Evolutionary conservation across 768 basidiomycete genomes (phyloP).

Genomic region (Agrocybe praecox): DNA sequence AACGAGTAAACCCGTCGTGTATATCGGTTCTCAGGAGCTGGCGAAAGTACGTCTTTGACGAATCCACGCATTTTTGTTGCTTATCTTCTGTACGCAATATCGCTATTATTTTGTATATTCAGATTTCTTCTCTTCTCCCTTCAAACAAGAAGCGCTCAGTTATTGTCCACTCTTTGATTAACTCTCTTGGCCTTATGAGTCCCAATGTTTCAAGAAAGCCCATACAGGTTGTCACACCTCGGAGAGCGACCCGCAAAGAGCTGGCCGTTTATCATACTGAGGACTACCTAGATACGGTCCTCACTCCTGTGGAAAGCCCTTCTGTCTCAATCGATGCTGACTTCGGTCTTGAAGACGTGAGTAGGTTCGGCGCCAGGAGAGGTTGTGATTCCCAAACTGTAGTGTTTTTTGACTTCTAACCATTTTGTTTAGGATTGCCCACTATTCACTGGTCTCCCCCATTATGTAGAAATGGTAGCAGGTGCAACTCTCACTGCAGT

Average conservation of each 20-base stretch:
- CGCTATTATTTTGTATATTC: too few species aligned
- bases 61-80: background rate
- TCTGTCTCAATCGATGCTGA: constrained; percentile 26
- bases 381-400: background rate
- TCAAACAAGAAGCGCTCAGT: constrained; percentile 69
- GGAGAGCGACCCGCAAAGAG: constrained; percentile 55
- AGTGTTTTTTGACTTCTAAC: background rate
- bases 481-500: constrained; percentile 81
- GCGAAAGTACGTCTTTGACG: constrained; percentile 17
- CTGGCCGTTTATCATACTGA: constrained; percentile 69
- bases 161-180: constrained; percentile 66
- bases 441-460: constrained; percentile 64
- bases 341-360: constrained; percentile 51
- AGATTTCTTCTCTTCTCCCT: constrained; percentile 58
- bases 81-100: background rate
- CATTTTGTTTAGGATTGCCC: constrained; percentile 74
- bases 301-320: constrained; percentile 33
- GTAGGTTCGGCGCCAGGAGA: constrained; percentile 1
- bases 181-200: constrained; percentile 51
- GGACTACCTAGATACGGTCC: constrained; percentile 68
- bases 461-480: constrained; percentile 73
- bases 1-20: constrained; percentile 12
- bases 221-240: constrained; percentile 53
- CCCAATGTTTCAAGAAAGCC: constrained; percentile 23
- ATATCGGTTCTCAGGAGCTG: constrained; percentile 26